Evolutionary conservation across 108 stramenopile genomes (phyloP).

Genomic region (Schizochytrium sp.): DNA sequence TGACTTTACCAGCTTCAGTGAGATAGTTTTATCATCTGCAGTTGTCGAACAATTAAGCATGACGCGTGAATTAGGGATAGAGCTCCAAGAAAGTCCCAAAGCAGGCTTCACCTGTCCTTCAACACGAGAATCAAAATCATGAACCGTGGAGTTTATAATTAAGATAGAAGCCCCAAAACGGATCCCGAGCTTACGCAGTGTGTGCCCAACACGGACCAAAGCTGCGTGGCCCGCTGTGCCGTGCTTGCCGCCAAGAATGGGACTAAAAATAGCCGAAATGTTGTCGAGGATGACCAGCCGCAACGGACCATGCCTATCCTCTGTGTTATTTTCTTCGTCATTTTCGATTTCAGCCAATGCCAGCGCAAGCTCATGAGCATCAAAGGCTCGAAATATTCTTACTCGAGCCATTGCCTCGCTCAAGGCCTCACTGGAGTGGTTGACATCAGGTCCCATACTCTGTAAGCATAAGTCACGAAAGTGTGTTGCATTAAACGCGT

Average conservation of each 20-base stretch:
- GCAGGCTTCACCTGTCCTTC: conserved; percentile 17
- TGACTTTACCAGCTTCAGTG: background rate
- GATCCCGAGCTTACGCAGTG: background rate
- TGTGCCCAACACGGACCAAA: conserved; percentile 16
- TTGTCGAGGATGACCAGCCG: conserved; percentile 41
- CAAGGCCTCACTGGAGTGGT: background rate
- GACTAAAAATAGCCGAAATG: conserved; percentile 40
- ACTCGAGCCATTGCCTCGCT: background rate
- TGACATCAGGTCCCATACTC: background rate
- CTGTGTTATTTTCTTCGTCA: background rate
- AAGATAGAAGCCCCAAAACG: background rate
- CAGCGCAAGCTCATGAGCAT: background rate
- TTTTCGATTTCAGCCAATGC: conserved; percentile 23
- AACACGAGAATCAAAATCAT: background rate
- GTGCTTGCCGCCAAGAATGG: conserved; percentile 43
- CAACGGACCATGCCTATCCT: background rate
- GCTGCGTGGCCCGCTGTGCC: background rate
- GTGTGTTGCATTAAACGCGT: conserved; percentile 28
- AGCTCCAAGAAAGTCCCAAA: conserved; percentile 28
- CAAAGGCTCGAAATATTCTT: background rate
- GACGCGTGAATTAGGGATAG: background rate
- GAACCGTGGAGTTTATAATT: conserved; percentile 46
- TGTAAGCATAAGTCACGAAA: conserved; percentile 1
- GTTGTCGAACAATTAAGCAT: background rate
- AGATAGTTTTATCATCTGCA: background rate